Conservation (phyloP, 2,329 filamentous ascomycete genomes). For the Aspergillus sp. region DNA sequence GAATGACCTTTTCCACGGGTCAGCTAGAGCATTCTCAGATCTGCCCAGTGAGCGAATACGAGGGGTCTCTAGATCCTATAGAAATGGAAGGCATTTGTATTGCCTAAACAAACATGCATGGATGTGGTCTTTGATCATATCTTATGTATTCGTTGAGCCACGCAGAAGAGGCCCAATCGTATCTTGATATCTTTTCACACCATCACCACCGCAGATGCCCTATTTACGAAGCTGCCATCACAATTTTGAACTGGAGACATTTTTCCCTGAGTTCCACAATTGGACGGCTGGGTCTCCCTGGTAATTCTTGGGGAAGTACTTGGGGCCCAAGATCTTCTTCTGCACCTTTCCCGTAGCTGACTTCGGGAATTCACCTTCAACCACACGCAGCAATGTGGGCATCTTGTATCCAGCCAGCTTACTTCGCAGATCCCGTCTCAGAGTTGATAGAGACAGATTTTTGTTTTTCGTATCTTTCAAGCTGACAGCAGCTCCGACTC, state of each 20-base stretch:
- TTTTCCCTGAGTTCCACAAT: not conserved
- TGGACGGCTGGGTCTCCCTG: conserved; percentile 14
- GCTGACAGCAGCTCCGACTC: conserved; percentile 51
- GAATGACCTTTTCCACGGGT: no score
- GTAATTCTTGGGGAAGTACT: conserved; percentile 34
- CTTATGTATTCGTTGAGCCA: no score
- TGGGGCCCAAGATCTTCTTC: conserved; percentile 33
- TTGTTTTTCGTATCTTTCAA: conserved; percentile 22
- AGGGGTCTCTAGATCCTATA: no score
- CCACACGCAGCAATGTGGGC: conserved; percentile 77
- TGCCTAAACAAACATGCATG: no score
- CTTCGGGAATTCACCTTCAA: conserved; percentile 52
- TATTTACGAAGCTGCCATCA: not conserved
- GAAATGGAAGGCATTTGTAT: no score
- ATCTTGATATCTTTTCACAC: no score
- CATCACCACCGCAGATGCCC: no score
- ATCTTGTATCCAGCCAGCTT: conserved; percentile 81
- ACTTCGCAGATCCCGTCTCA: conserved; percentile 36
- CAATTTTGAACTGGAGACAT: not conserved
- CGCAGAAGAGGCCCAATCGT: no score
- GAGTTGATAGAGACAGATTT: conserved; percentile 28
- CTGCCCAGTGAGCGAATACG: no score
- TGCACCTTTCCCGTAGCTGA: conserved; percentile 81
- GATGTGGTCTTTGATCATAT: no score
- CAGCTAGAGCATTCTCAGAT: no score